These are phyloP conservation scores for Irpex sp. DNA, from an alignment of 1,284 basidiomycete genomes.

Conservation along the genomic window DNA sequence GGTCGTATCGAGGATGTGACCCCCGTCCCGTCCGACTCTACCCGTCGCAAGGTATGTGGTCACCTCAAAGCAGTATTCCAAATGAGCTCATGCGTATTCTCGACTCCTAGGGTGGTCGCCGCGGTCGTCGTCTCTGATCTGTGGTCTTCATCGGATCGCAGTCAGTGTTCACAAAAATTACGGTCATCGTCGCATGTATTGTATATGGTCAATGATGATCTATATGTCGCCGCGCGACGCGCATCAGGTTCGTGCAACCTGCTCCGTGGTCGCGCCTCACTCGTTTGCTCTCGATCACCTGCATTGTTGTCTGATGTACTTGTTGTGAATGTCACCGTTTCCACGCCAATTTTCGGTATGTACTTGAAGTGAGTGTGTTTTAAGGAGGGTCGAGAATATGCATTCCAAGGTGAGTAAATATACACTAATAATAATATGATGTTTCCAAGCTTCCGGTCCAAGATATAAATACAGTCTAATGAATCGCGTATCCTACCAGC, in stretches of 20 bases:
- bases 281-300: slow-evolving; percentile 11
- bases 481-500: neutral
- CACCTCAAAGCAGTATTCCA: no score
- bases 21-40: slow-evolving; percentile 95
- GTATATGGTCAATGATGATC: slow-evolving; percentile 33
- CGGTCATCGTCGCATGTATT: slow-evolving; percentile 34
- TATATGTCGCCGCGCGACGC: slow-evolving; percentile 77
- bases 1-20: slow-evolving; percentile 98
- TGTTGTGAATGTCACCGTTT: neutral
- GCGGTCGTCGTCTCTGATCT: slow-evolving; percentile 93
- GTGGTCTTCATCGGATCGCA: slow-evolving; percentile 10
- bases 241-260: slow-evolving; percentile 61
- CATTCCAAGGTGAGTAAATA: neutral
- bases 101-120: slow-evolving; percentile 87
- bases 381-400: neutral
- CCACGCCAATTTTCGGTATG: neutral
- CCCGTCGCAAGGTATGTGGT: slow-evolving; percentile 82
- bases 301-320: neutral
- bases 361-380: neutral
- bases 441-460: neutral
- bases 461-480: neutral
- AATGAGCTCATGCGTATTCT: slow-evolving; percentile 4
- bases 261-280: slow-evolving; percentile 70
- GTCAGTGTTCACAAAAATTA: slow-evolving; percentile 18
- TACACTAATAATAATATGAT: neutral